A percentile compares a stretch with the other conserved stretches of the same genome.
Conservation (phyloP, 352 stramenopile species). For the Phytophthora cryptogea region DNA sequence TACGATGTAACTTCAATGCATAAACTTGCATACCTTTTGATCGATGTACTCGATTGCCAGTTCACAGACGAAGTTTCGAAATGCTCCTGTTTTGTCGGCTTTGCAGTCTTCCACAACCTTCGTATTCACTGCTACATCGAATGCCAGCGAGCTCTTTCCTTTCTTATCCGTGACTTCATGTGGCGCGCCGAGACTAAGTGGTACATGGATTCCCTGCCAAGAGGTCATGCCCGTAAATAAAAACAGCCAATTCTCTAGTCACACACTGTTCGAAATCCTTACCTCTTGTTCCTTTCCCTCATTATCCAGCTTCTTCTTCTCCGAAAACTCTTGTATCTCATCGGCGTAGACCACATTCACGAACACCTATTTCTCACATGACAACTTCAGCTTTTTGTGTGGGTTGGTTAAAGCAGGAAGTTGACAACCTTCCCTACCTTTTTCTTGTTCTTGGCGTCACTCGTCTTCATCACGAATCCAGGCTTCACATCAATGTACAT, state of each 20-base stretch:
- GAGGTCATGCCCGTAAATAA: not conserved
- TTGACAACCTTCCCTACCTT: constrained; percentile 53
- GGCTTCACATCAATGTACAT: constrained; percentile 78
- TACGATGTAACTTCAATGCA: not conserved
- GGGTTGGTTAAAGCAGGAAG: not conserved
- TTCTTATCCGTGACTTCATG: constrained; percentile 83
- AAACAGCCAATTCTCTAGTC: not conserved
- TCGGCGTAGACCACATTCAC: constrained; percentile 76
- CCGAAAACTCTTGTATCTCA: constrained; percentile 78
- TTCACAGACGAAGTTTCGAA: constrained; percentile 85
- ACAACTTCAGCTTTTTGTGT: not conserved
- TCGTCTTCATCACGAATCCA: constrained; percentile 83
- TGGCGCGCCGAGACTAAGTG: constrained; percentile 65
- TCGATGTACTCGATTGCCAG: constrained; percentile 83
- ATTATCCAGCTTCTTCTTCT: constrained; percentile 79
- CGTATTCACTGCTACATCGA: constrained; percentile 82
- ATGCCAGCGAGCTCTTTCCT: constrained; percentile 58
- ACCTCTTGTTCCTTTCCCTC: constrained; percentile 80
- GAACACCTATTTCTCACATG: constrained; percentile 53
- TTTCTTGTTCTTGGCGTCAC: constrained; percentile 57
- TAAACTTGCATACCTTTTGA: constrained; percentile 54
- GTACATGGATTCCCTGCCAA: constrained; percentile 72
- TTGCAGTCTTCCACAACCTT: constrained; percentile 74
- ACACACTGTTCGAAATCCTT: not conserved
- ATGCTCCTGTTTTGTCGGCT: constrained; percentile 64